Evolutionary conservation across 163 green algal genomes (phyloP), one percentile per base, ranked within the genome.

Genomic region (Coccomyxa subellipsoidea): DNA sequence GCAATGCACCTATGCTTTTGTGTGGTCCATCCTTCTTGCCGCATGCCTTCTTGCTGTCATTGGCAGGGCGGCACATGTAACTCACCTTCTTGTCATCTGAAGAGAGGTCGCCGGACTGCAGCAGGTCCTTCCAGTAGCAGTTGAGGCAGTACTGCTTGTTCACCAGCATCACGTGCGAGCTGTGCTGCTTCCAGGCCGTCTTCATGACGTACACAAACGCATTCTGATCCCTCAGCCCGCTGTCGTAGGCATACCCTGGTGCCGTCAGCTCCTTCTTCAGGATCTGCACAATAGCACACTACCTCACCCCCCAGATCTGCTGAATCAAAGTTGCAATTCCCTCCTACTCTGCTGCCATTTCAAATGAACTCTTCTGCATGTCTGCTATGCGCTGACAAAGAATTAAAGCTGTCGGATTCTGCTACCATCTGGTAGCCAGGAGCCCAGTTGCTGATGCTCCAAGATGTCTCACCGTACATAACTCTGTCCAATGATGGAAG

Each of bases 91-190:
- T 73, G 66, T 73, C 66, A 73, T 73, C 7, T 35, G 66, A 73
- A 8, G 8, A 59, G 32, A 84, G 40, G 37, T 76, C 37, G 23
- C 34, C 54, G 25, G 76, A 34, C 47, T 78, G 54, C 75, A 82
- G 75, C 76, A 85, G 76, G 32, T 85, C 81, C 23, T 59, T 54
- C 81, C 81, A 85, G 81, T 82, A 85, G 59, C 81, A 85, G 76
- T 85, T 85, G 37, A 85, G 54, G 81, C 81, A 85, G 76, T 82
- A 85, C 75, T 82, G 54, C 73, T 69, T 77, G 81, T 78, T 81
- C 38, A 85, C 54, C 29, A 81, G 54, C 54, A 78, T 25, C 34
- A 81, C 66, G 37, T 81, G 75, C 23, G 59, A 38, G 29, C 40
- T 29, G 21, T 69, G n/a, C 53, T 69, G 27, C 12, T 38, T 38